These are phyloP conservation scores for Didymella keratinophila DNA, from an alignment of 2,329 filamentous ascomycete genomes.

Conservation along the genomic window DNA sequence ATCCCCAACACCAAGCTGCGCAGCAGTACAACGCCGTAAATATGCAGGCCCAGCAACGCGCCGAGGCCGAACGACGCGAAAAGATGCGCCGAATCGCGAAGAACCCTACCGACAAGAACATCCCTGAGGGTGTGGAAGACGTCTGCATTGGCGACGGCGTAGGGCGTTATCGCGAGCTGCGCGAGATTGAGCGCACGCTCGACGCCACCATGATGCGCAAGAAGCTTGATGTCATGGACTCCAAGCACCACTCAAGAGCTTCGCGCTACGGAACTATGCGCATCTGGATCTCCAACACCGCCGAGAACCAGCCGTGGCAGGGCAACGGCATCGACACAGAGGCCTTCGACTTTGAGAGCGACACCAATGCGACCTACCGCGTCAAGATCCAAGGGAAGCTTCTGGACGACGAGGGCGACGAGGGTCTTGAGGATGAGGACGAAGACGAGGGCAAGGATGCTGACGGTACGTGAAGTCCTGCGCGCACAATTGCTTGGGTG, in stretches of 20 bases:
- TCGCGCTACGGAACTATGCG: constrained; percentile 87
- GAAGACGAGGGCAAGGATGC: constrained; percentile 56
- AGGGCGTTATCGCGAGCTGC: constrained; percentile 80
- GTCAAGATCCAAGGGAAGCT: constrained; percentile 92
- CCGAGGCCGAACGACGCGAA: constrained; percentile 64
- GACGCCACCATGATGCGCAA: constrained; percentile 96
- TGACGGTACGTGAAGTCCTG: constrained; percentile 47
- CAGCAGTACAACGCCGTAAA: constrained; percentile 53
- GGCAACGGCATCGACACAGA: constrained; percentile 71
- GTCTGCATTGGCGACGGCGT: constrained; percentile 83
- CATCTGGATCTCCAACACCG: constrained; percentile 94
- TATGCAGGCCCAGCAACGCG: constrained; percentile 55
- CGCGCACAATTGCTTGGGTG: background rate
- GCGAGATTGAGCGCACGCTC: constrained; percentile 85
- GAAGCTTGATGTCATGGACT: constrained; percentile 87
- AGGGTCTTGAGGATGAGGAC: constrained; percentile 44
- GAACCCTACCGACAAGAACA: constrained; percentile 93
- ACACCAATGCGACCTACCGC: constrained; percentile 79
- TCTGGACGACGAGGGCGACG: constrained; percentile 62
- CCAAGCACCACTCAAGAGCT: constrained; percentile 73
- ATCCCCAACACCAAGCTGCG: constrained; percentile 59
- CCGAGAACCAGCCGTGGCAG: constrained; percentile 95
- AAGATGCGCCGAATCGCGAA: constrained; percentile 80
- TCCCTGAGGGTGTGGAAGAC: constrained; percentile 85
- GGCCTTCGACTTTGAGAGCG: constrained; percentile 82